Percentiles rank a stretch among this genome's conserved stretches.
These are phyloP conservation scores for Coprinellus micaceus DNA, from an alignment of 768 basidiomycete genomes.

Conservation along the genomic window DNA sequence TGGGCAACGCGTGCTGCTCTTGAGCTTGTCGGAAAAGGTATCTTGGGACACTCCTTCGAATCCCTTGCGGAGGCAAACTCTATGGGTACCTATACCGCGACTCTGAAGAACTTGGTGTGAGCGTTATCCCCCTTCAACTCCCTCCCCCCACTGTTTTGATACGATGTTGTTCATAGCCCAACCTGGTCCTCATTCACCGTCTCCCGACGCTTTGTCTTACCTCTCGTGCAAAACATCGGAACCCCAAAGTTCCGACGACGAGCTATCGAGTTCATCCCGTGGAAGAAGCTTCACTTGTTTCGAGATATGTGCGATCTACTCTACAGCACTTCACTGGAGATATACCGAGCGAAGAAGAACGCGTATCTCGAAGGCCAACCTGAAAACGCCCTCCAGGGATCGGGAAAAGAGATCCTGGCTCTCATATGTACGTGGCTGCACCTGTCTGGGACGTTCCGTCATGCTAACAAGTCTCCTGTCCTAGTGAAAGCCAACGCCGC, in stretches of 20 bases:
- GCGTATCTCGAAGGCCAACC: not conserved
- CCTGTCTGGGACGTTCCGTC: not conserved
- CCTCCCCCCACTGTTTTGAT: too few relatives aligned
- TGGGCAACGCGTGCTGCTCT: not conserved
- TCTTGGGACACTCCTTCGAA: not conserved
- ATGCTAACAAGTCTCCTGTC: not conserved
- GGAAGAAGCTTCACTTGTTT: not conserved
- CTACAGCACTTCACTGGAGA: not conserved
- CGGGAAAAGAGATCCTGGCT: constrained; percentile 7
- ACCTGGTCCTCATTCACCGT: not conserved
- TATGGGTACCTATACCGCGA: not conserved
- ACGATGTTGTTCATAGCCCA: not conserved
- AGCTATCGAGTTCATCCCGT: not conserved
- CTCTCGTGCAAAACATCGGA: not conserved
- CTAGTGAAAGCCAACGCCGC: constrained; percentile 33
- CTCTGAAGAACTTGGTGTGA: not conserved
- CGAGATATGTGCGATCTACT: not conserved
- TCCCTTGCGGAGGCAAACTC: not conserved
- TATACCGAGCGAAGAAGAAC: constrained; percentile 1
- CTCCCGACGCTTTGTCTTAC: not conserved
- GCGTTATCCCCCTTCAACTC: not conserved
- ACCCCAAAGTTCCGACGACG: not conserved
- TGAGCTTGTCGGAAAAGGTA: not conserved
- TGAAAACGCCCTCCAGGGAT: not conserved
- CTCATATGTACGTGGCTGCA: constrained; percentile 4